Evolutionary conservation across 805 yeast genomes (phyloP).

Genomic region (Dipodascus geniculatus): DNA sequence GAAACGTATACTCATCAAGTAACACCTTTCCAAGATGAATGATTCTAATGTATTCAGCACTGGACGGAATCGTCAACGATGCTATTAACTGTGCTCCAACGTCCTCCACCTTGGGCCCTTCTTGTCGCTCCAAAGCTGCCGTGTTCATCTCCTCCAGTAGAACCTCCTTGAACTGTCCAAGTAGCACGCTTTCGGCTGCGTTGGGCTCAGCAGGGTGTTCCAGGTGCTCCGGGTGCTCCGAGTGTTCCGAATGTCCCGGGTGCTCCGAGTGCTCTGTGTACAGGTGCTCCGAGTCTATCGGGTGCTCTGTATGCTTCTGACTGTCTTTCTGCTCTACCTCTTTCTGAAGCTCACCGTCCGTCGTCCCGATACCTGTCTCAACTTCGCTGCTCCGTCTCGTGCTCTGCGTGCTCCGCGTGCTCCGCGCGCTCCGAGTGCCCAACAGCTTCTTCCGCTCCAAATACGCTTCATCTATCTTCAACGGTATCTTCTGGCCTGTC

Average conservation of each 20-base stretch:
- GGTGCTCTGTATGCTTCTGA: too few relatives aligned
- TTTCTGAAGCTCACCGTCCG: too few relatives aligned
- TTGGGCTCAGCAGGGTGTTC: neutral
- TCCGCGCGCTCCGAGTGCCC: too few relatives aligned
- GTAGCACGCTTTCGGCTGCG: neutral
- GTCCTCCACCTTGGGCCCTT: neutral
- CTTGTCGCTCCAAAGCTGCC: neutral
- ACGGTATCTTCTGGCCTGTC: neutral
- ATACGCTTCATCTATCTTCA: neutral
- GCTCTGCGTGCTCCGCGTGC: too few relatives aligned
- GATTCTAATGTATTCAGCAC: neutral
- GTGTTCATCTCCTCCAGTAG: neutral
- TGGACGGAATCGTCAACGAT: neutral
- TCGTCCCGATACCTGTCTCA: too few relatives aligned
- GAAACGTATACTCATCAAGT: neutral
- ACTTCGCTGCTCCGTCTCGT: too few relatives aligned
- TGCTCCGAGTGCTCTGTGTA: neutral
- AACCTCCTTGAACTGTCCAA: neutral
- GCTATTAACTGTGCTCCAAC: neutral
- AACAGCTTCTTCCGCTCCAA: neutral
- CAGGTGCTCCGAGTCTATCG: too few relatives aligned
- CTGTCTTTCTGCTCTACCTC: too few relatives aligned
- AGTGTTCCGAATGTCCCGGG: neutral
- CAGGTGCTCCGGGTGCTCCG: neutral
- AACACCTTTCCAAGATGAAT: slow-evolving; percentile 1